Conservation (phyloP, 177 flowering plant genomes). For the Telopea speciosissima region DNA sequence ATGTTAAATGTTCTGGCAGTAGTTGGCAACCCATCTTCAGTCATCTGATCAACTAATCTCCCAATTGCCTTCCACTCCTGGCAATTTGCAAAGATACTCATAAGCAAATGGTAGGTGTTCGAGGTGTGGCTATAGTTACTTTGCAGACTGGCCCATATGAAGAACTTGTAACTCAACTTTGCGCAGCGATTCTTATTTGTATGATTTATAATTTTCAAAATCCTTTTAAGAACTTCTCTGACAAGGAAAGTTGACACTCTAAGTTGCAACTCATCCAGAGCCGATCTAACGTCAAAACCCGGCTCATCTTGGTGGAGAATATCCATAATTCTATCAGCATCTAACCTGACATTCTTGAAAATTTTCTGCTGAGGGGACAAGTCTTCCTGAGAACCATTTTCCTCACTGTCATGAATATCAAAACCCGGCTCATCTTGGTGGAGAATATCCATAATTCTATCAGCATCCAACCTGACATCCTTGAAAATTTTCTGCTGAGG, state of each 20-base stretch:
- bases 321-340: constrained; percentile 37
- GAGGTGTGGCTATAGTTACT: constrained; percentile 50
- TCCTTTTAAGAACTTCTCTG: constrained; percentile 58
- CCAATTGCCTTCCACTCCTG: constrained; percentile 73
- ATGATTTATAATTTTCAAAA: constrained; percentile 38
- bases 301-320: constrained; percentile 66
- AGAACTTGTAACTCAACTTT: constrained; percentile 71
- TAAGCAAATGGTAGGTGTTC: constrained; percentile 55
- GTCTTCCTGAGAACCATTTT: constrained; percentile 2
- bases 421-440: constrained; percentile 68
- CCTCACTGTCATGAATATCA: constrained; percentile 24
- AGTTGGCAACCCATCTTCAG: constrained; percentile 49
- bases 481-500: constrained; percentile 26
- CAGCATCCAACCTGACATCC: constrained; percentile 21
- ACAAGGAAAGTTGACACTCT: constrained; percentile 54
- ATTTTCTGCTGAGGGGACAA: constrained; percentile 20
- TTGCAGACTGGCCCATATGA: constrained; percentile 65
- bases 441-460: constrained; percentile 45
- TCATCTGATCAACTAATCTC: constrained; percentile 84
- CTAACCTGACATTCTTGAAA: constrained; percentile 20
- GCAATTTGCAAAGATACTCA: constrained; percentile 73
- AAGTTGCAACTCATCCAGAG: constrained; percentile 21
- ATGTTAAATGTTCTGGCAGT: constrained; percentile 73
- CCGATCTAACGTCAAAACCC: constrained; percentile 45
- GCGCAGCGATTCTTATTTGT: constrained; percentile 48